Conservation (phyloP, 768 basidiomycete species). For the Rhizopogon vinicolor region DNA sequence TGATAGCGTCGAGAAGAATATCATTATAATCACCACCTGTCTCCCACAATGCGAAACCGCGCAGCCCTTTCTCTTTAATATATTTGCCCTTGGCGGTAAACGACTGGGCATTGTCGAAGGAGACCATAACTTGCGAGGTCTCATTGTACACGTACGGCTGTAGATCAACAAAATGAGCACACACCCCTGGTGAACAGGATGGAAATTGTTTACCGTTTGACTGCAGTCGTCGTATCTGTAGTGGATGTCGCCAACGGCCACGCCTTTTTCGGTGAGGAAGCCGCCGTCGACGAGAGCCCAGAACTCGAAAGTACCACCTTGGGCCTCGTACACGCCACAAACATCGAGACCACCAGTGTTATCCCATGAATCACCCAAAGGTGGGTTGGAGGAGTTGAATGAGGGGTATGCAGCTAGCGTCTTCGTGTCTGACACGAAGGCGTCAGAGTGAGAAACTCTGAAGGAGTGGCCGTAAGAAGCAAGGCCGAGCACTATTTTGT, state of each 20-base stretch:
- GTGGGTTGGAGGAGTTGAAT: slow-evolving; percentile 41
- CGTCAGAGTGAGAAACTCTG: slow-evolving; percentile 32
- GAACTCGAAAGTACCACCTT: slow-evolving; percentile 53
- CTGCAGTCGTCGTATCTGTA: slow-evolving; percentile 62
- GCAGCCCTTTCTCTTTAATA: slow-evolving; percentile 48
- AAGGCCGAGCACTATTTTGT: slow-evolving; percentile 74
- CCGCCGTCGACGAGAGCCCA: slow-evolving; percentile 56
- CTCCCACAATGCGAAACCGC: slow-evolving; percentile 72
- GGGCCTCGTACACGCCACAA: slow-evolving; percentile 45
- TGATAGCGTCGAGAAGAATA: slow-evolving; percentile 56
- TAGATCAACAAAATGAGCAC: slow-evolving; percentile 1
- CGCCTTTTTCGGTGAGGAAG: slow-evolving; percentile 35
- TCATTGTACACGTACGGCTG: slow-evolving; percentile 68
- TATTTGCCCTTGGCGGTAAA: slow-evolving; percentile 59
- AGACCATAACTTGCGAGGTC: slow-evolving; percentile 51
- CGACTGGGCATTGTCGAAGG: slow-evolving; percentile 59
- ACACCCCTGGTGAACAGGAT: neutral
- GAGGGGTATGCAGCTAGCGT: slow-evolving; percentile 42
- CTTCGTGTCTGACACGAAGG: slow-evolving; percentile 26
- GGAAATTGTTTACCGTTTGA: slow-evolving; percentile 52
- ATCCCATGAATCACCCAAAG: slow-evolving; percentile 56
- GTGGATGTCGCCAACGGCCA: slow-evolving; percentile 38
- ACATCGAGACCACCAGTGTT: slow-evolving; percentile 40
- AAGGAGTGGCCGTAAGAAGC: slow-evolving; percentile 81
- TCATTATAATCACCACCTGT: slow-evolving; percentile 60